These are phyloP conservation scores for Blastobotrys attinorum DNA, from an alignment of 805 yeast species.

Conservation along the genomic window DNA sequence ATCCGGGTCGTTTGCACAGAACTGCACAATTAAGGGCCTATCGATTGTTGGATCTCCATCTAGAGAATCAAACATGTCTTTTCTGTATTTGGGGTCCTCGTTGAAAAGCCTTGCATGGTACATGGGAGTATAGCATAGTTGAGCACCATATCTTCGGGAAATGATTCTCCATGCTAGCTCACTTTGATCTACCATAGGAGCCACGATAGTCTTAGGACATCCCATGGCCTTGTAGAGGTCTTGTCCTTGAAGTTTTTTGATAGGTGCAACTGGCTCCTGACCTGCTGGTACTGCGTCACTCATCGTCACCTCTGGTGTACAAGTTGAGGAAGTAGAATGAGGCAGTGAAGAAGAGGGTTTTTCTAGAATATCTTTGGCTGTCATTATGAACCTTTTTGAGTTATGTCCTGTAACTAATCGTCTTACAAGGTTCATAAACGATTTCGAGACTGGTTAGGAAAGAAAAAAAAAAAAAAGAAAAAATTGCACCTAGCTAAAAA, in stretches of 20 bases:
- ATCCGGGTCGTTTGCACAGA: constrained; percentile 94
- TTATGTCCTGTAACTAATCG: too few species aligned
- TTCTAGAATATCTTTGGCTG: too few species aligned
- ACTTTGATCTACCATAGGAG: constrained; percentile 98
- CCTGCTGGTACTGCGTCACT: too few species aligned
- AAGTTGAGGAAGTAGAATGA: too few species aligned
- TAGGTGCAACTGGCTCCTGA: not conserved
- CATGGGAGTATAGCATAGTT: constrained; percentile 95
- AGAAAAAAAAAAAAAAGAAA: not conserved
- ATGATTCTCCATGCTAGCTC: constrained; percentile 93
- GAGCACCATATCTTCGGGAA: constrained; percentile 85
- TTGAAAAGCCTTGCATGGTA: constrained; percentile 88
- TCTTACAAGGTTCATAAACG: too few species aligned
- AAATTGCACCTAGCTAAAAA: not conserved
- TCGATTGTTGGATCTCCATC: constrained; percentile 70
- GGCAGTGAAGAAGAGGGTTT: too few species aligned
- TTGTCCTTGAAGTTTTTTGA: constrained; percentile 46
- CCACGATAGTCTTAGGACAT: constrained; percentile 75
- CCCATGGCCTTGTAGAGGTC: constrained; percentile 64
- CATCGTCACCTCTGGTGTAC: too few species aligned
- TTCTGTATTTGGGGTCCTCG: constrained; percentile 70
- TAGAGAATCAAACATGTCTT: constrained; percentile 50
- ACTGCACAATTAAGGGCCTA: constrained; percentile 87
- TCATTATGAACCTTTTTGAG: too few species aligned
- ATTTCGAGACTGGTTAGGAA: too few species aligned